Percentiles rank a stretch among this genome's conserved stretches.
Evolutionary conservation across 2,329 filamentous ascomycete genomes (phyloP).

Genomic region (Talaromyces pinophilus): DNA sequence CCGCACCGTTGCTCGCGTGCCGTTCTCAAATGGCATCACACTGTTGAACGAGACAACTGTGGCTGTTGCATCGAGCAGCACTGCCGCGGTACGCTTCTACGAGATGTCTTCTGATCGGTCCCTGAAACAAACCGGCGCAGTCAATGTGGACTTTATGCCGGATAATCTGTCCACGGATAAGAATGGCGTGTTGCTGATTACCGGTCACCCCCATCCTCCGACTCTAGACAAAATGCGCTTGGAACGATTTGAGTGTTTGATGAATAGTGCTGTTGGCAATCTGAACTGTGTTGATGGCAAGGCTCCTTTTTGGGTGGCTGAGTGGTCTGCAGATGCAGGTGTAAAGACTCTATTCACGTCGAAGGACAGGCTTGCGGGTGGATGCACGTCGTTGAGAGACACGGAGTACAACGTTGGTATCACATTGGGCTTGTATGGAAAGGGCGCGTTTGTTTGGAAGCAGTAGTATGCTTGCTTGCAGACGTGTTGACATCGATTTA

Average conservation of each 20-base stretch:
- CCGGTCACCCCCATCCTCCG: constrained; percentile 25
- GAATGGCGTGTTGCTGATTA: constrained; percentile 23
- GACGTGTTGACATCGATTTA: too few relatives aligned
- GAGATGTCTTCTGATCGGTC: constrained; percentile 14
- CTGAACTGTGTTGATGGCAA: constrained; percentile 1
- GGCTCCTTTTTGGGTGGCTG: not conserved
- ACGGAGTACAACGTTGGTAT: constrained; percentile 23
- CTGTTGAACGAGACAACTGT: constrained; percentile 23
- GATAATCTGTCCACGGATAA: constrained; percentile 25
- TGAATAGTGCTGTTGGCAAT: constrained; percentile 1
- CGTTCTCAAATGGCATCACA: constrained; percentile 25
- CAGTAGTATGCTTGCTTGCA: not conserved
- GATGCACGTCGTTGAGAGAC: constrained; percentile 25
- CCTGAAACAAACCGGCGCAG: not conserved
- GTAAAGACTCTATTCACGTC: constrained; percentile 6
- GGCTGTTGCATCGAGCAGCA: constrained; percentile 22
- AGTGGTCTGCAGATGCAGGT: not conserved
- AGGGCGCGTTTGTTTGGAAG: constrained; percentile 25
- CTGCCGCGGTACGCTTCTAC: constrained; percentile 7
- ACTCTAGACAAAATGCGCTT: constrained; percentile 16
- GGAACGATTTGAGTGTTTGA: constrained; percentile 15
- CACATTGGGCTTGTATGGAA: constrained; percentile 25
- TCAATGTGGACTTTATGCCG: constrained; percentile 22
- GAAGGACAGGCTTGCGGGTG: constrained; percentile 13
- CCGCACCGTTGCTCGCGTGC: constrained; percentile 22